Conservation (phyloP, 2,329 filamentous ascomycete species). For the Pseudopithomyces maydicus region DNA sequence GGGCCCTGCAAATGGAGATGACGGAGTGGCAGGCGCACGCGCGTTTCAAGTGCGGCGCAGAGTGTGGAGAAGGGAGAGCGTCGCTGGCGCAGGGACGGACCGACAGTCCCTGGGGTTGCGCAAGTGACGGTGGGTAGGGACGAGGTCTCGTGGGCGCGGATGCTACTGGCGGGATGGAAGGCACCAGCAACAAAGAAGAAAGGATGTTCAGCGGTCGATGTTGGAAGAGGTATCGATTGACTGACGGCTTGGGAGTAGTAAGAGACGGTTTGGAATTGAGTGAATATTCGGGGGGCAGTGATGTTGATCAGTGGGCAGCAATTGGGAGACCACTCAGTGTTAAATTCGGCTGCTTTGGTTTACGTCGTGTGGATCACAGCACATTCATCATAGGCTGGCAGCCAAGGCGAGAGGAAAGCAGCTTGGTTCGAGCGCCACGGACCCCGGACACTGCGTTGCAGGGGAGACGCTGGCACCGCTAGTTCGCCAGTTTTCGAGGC, state of each 20-base stretch:
- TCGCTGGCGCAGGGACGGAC: conserved; percentile 35
- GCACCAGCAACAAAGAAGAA: conserved; percentile 41
- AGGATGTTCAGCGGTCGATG: conserved; percentile 34
- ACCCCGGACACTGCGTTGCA: conserved; percentile 34
- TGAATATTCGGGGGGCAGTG: conserved; percentile 31
- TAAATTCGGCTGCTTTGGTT: conserved; percentile 39
- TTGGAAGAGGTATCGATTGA: conserved; percentile 40
- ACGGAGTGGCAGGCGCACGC: conserved; percentile 41
- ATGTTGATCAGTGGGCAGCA: conserved; percentile 41
- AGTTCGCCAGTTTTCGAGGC: conserved; percentile 25
- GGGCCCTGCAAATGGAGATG: conserved; percentile 32
- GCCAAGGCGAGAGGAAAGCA: conserved; percentile 41
- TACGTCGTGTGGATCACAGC: conserved; percentile 41
- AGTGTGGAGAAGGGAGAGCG: conserved; percentile 38
- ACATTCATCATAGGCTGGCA: conserved; percentile 45
- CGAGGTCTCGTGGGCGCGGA: conserved; percentile 19
- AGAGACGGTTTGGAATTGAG: conserved; percentile 35
- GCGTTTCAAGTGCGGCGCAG: conserved; percentile 44
- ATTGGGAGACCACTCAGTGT: conserved; percentile 36
- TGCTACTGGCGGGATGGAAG: conserved; percentile 27
- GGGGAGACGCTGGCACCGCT: conserved; percentile 23
- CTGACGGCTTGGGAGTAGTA: conserved; percentile 26
- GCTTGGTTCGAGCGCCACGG: conserved; percentile 28
- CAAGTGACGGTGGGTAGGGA: conserved; percentile 19
- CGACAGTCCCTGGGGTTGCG: conserved; percentile 9